phyloP scores from a whole-genome alignment of 2,329 filamentous ascomycete species.

The Tolypocladium ophioglossoides region DNA sequence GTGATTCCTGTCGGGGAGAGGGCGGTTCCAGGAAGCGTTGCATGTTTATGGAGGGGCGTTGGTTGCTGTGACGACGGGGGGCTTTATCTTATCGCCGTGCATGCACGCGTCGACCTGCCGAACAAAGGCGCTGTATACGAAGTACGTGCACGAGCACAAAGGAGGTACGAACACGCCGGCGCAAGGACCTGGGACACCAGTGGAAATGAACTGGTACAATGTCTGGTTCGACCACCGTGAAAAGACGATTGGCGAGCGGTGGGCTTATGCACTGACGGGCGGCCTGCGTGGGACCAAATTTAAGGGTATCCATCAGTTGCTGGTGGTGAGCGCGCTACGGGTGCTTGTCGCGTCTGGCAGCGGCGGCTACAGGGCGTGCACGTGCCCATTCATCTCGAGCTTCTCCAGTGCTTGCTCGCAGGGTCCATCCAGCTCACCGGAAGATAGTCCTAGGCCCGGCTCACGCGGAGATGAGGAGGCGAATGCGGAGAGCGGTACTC shows the following conservation, averaged over 20 bases:
- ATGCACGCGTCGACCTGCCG: background rate
- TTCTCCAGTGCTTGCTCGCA: background rate
- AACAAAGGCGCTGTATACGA: background rate
- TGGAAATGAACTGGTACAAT: background rate
- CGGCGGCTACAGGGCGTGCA: background rate
- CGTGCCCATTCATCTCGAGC: background rate
- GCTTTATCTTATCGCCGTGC: background rate
- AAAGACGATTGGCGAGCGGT: background rate
- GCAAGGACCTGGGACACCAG: background rate
- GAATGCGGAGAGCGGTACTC: background rate
- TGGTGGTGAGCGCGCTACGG: background rate
- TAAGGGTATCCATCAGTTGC: background rate
- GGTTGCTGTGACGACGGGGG: slow-evolving; percentile 8
- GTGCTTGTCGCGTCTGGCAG: background rate
- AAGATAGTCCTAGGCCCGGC: too few species aligned
- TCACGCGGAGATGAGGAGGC: background rate
- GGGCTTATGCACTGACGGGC: background rate
- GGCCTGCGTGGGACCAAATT: background rate
- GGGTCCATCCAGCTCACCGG: background rate
- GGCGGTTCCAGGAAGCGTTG: background rate
- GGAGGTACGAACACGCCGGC: background rate
- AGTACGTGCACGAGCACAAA: background rate
- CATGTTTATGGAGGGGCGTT: slow-evolving; percentile 9
- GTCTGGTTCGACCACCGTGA: background rate
- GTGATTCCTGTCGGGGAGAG: background rate